Percentiles rank a stretch among this genome's conserved stretches.
Evolutionary conservation across 495 filamentous ascomycete genomes (phyloP).

Genomic region (Alectoria sarmentosa): DNA sequence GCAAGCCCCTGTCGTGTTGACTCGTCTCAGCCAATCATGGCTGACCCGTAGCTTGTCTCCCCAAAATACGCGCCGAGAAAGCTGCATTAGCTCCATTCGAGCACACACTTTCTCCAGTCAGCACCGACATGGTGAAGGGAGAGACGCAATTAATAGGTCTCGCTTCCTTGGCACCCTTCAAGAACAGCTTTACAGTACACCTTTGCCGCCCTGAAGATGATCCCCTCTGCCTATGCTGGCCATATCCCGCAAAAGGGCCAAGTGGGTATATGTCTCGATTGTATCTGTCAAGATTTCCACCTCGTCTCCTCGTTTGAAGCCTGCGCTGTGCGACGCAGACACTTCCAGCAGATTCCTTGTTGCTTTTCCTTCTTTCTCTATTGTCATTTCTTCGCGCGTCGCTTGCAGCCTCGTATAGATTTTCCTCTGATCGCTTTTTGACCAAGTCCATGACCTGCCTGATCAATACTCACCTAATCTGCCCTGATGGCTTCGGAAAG

Average conservation of each 20-base stretch:
- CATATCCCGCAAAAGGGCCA: not conserved
- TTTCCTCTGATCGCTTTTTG: not conserved
- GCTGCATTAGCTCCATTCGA: constrained; percentile 15
- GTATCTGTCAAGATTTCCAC: not conserved
- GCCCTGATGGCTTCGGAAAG: not conserved
- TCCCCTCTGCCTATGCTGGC: not conserved
- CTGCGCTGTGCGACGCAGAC: constrained; percentile 8
- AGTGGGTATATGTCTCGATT: constrained; percentile 9
- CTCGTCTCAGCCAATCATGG: not conserved
- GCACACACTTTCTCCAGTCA: constrained; percentile 12
- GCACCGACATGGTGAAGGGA: constrained; percentile 4
- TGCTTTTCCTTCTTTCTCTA: not conserved
- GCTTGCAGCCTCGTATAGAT: not conserved
- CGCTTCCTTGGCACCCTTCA: not conserved
- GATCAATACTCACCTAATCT: not conserved
- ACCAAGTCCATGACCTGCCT: not conserved
- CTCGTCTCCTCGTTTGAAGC: constrained; percentile 7
- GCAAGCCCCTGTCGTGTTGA: constrained; percentile 1
- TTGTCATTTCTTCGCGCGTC: not conserved
- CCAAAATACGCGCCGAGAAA: constrained; percentile 15
- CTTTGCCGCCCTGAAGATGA: constrained; percentile 14
- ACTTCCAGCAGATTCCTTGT: not conserved
- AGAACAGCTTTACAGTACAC: not conserved
- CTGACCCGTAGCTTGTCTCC: not conserved
- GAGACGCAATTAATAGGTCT: constrained; percentile 17